Conservation (phyloP, 805 yeast species). For the Limtongia smithiae region DNA sequence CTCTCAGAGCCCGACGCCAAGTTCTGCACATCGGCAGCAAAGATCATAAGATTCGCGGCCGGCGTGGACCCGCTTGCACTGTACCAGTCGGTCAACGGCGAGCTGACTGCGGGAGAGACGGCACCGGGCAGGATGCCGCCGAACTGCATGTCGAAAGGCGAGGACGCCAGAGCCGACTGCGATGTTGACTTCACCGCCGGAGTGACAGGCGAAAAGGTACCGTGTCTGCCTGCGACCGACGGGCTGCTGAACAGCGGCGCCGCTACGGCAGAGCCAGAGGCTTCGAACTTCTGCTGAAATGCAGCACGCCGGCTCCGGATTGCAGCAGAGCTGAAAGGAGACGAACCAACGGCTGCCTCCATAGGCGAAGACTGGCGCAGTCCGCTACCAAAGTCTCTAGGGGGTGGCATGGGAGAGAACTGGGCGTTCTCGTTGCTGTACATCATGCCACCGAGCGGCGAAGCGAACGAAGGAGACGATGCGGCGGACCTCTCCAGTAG, state of each 20-base stretch:
- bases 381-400: too few species aligned
- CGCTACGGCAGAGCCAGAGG: neutral
- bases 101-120: too few species aligned
- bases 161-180: neutral
- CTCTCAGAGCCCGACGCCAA: too few species aligned
- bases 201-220: neutral
- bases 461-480: neutral
- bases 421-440: slow-evolving; percentile 2
- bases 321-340: slow-evolving; percentile 11
- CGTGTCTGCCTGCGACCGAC: slow-evolving; percentile 1
- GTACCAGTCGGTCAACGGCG: too few species aligned
- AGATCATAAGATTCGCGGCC: neutral
- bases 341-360: neutral
- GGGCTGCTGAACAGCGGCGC: slow-evolving; percentile 1
- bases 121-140: too few species aligned
- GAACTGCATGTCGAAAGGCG: too few species aligned
- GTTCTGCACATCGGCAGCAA: too few species aligned
- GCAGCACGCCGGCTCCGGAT: slow-evolving; percentile 6
- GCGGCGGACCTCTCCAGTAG: neutral
- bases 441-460: slow-evolving; percentile 1
- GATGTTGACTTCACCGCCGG: neutral
- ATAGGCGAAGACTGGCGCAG: neutral
- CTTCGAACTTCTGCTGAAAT: slow-evolving; percentile 4
- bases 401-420: slow-evolving; percentile 1
- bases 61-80: neutral